Percentiles rank a stretch among this genome's conserved stretches.
Conservation (phyloP, 2,329 filamentous ascomycete species). For the Pezicula carpinea region DNA sequence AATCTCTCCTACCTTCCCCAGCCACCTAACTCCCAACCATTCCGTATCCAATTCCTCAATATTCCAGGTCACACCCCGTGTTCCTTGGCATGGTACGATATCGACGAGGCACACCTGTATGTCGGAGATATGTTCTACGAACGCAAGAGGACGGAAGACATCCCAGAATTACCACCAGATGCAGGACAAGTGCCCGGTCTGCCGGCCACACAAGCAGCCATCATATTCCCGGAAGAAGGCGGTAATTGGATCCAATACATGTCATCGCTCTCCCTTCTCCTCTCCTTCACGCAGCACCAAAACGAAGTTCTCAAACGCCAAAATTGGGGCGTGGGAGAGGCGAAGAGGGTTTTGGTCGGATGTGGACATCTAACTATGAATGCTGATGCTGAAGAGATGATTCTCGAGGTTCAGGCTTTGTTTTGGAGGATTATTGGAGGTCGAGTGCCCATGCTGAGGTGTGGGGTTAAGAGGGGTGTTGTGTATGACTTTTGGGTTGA, state of each 20-base stretch:
- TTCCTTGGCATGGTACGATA: constrained; percentile 40
- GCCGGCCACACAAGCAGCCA: constrained; percentile 23
- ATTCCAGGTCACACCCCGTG: constrained; percentile 44
- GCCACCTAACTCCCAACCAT: constrained; percentile 15
- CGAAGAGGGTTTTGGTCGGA: constrained; percentile 22
- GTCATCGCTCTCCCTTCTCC: constrained; percentile 30
- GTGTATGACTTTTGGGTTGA: constrained; percentile 32
- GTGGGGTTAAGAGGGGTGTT: constrained; percentile 26
- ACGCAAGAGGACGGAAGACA: constrained; percentile 18
- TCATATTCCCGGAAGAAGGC: constrained; percentile 34
- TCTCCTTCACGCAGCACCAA: constrained; percentile 29
- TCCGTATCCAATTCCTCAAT: constrained; percentile 38
- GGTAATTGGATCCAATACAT: constrained; percentile 35
- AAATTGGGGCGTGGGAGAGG: constrained; percentile 6
- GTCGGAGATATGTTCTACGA: constrained; percentile 44
- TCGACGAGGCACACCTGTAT: constrained; percentile 37
- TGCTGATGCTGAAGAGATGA: constrained; percentile 32
- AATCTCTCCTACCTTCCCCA: constrained; percentile 30
- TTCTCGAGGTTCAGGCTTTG: constrained; percentile 29
- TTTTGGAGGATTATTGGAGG: constrained; percentile 29
- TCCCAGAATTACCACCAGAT: constrained; percentile 25
- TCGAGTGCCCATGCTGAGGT: constrained; percentile 29
- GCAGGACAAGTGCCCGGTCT: constrained; percentile 11
- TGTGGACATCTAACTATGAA: constrained; percentile 34
- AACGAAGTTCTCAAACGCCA: constrained; percentile 23